Evolutionary conservation across 1,139 yeast species (phyloP), one percentile per base, ranked within the genome.

Genomic region (Pichia inconspicua): DNA sequence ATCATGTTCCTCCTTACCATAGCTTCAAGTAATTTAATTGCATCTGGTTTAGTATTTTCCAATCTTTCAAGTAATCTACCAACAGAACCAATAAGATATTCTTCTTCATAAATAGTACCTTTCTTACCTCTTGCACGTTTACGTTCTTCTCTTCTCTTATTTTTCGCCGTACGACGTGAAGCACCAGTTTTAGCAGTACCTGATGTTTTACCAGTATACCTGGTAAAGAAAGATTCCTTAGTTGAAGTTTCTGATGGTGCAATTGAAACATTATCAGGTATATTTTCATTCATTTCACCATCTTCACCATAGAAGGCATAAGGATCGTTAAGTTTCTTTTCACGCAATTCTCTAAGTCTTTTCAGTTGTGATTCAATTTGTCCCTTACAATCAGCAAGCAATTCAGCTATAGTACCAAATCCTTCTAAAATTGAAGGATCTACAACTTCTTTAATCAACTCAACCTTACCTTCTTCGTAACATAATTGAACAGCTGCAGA

Each of bases 101-200:
- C 98, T 63, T 94, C 98, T 66, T 92, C 98, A 62, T 92, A 92
- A 19, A 92, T 85, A 5, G 97, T 90, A 40, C 97, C 97, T 70
- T 92, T 92, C 71, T 95, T 87, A 51, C 98, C 98, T 59, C 96
- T 80, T 1, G 98, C 99, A 54, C 82, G 78, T 70, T 94, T 94
- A 60, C 98, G 80, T 65, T 92, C 98, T 66, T 92, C 97, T 58
- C 98, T 79, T 65, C 96, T 87, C 54, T 82, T 79, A 66, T 90
- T 92, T 68, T 92, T 94, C 10, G 95, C 77, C 0, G 98, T 89
- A 60, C 84, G 78, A 66, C 98, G 78, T 0, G 97, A 84, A 1
- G 94, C 97, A 27, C 97, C 97, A 0, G 98, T 92, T 64, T 86
- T 85, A 5, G 97, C 98, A 4, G 98, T 92, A 25, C 96, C 96